A percentile compares a stretch with the other conserved stretches of the same genome.
These are phyloP conservation scores for Solanum dulcamara DNA, from an alignment of 257 asterid species.

Conservation along the genomic window DNA sequence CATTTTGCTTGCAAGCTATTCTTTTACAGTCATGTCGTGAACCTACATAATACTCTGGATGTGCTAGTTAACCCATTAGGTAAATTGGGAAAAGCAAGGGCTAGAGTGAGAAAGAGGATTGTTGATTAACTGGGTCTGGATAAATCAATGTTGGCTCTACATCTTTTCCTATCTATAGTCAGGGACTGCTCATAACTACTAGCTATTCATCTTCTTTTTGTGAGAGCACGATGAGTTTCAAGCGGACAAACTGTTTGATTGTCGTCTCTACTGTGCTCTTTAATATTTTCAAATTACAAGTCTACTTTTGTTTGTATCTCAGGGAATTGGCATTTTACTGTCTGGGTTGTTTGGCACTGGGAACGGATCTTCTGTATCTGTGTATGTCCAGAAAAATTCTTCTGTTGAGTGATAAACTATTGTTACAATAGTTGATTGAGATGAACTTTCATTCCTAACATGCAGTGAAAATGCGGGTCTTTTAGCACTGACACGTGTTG, in stretches of 20 bases:
- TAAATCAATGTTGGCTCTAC: no score
- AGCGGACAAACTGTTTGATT: not conserved
- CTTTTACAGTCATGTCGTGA: not conserved
- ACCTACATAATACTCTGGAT: not conserved
- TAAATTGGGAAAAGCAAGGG: not conserved
- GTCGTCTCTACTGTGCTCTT: not conserved
- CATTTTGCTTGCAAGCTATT: not conserved
- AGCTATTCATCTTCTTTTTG: no score
- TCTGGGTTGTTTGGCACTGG: constrained; percentile 81
- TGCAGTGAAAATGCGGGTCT: constrained; percentile 84
- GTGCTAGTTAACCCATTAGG: not conserved
- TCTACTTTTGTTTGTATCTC: constrained; percentile 1
- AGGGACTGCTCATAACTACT: no score
- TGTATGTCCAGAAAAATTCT: constrained; percentile 32
- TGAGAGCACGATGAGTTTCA: not conserved
- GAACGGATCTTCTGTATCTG: constrained; percentile 80
- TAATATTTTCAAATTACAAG: not conserved
- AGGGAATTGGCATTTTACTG: constrained; percentile 78
- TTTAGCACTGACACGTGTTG: constrained; percentile 83
- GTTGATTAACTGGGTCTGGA: not conserved
- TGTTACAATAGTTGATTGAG: not conserved
- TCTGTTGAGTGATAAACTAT: not conserved
- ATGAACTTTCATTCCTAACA: not conserved
- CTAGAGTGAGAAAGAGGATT: not conserved
- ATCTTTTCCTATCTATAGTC: no score